phyloP scores from a whole-genome alignment of 2,329 filamentous ascomycete species.

The Trichoderma oligosporum region DNA sequence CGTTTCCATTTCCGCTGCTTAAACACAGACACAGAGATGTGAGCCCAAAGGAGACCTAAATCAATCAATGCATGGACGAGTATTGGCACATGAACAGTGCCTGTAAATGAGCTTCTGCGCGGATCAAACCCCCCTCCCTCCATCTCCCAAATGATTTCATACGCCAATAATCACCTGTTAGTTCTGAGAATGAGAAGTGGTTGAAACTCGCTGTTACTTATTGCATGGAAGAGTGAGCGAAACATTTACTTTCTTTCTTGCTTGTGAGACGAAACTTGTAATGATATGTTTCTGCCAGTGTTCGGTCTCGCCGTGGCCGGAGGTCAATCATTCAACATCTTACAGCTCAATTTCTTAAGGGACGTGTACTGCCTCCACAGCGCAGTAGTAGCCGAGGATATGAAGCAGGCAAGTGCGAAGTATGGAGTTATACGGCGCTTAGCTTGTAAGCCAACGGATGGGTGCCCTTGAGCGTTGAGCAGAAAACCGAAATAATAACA shows the following conservation, averaged over 20 bases:
- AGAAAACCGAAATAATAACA: background rate
- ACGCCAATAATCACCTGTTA: background rate
- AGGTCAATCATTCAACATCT: background rate
- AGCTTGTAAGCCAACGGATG: background rate
- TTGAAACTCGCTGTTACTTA: constrained; percentile 8
- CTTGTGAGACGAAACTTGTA: constrained; percentile 8
- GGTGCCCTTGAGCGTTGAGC: constrained; percentile 1
- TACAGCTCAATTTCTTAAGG: background rate
- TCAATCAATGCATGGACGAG: constrained; percentile 4
- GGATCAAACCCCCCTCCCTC: background rate
- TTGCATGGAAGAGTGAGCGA: constrained; percentile 10
- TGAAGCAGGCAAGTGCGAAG: constrained; percentile 8
- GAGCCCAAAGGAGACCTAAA: constrained; percentile 1
- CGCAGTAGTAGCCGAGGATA: constrained; percentile 12
- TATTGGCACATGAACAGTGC: constrained; percentile 12
- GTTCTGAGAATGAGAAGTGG: constrained; percentile 3
- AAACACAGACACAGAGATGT: constrained; percentile 8
- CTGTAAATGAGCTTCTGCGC: constrained; percentile 10
- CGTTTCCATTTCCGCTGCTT: constrained; percentile 17
- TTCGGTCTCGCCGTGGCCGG: constrained; percentile 19
- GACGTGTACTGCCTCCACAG: constrained; percentile 1
- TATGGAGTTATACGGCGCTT: constrained; percentile 4
- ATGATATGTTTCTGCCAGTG: constrained; percentile 11
- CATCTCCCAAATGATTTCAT: background rate
- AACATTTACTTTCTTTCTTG: constrained; percentile 14